A percentile compares a stretch with the other conserved stretches of the same genome.
Conservation (phyloP, 768 basidiomycete species). For the Russula emetica region DNA sequence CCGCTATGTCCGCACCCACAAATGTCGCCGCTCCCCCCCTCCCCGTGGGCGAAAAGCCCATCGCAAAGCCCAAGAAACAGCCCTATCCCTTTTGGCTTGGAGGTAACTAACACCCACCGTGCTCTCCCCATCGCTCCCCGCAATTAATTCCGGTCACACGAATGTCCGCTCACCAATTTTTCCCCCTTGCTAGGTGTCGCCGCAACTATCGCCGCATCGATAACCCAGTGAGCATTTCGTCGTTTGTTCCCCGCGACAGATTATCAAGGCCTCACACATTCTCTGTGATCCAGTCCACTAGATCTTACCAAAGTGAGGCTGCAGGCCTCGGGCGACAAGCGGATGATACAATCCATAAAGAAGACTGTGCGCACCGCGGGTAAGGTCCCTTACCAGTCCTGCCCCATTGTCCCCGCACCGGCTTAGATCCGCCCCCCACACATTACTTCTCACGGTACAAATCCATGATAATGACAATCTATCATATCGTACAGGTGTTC, state of each 20-base stretch:
- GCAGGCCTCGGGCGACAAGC: conserved; percentile 88
- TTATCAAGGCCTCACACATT: conserved; percentile 1
- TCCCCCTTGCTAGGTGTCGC: conserved; percentile 50
- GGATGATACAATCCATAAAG: conserved; percentile 77
- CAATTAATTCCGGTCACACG: conserved; percentile 3
- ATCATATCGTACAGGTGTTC: conserved; percentile 39
- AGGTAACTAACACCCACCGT: conserved; percentile 41
- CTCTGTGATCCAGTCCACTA: conserved; percentile 51
- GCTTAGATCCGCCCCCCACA: not conserved
- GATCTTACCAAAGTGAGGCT: conserved; percentile 90
- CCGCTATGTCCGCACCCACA: conserved; percentile 20
- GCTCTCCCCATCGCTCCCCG: not conserved
- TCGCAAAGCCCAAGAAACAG: conserved; percentile 45
- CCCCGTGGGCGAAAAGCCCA: conserved; percentile 12
- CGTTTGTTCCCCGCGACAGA: not conserved
- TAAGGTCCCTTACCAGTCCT: conserved; percentile 25
- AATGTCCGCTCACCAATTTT: conserved; percentile 9
- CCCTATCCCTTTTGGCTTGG: conserved; percentile 87
- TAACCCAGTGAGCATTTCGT: conserved; percentile 62
- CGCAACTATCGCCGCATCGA: conserved; percentile 83
- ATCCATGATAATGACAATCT: not conserved
- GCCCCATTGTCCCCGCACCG: not conserved
- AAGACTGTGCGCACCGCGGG: conserved; percentile 83
- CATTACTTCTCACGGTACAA: conserved; percentile 4
- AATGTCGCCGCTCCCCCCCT: conserved; percentile 20